phyloP scores from a whole-genome alignment of 306 rosid species.

The Malus asiatica region DNA sequence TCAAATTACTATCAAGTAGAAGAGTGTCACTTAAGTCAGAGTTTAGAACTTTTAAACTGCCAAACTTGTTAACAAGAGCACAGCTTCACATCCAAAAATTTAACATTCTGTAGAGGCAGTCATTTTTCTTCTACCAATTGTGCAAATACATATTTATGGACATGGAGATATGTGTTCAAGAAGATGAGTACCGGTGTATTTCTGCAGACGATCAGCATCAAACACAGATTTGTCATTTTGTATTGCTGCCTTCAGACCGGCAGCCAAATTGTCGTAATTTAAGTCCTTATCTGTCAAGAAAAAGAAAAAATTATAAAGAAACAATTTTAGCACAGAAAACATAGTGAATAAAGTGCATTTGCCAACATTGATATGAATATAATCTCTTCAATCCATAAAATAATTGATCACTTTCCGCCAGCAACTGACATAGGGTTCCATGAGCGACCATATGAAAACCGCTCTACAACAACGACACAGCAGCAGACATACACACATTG shows the following conservation, averaged over 20 bases:
- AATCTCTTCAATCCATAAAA: background rate
- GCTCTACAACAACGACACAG: background rate
- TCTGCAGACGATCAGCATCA: constrained; percentile 85
- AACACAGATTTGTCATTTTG: constrained; percentile 74
- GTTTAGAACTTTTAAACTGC: background rate
- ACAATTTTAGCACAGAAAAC: background rate
- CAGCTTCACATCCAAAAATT: background rate
- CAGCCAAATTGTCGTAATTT: constrained; percentile 74
- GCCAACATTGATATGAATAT: background rate
- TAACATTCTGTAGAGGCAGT: background rate
- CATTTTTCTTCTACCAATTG: background rate
- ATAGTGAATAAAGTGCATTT: background rate
- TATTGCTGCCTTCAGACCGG: constrained; percentile 70
- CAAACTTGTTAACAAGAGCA: background rate
- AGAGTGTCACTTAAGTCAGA: background rate
- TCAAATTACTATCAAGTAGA: constrained; percentile 6
- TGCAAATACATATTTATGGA: background rate
- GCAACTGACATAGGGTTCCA: no score
- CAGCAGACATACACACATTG: background rate
- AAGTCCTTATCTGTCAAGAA: constrained; percentile 61
- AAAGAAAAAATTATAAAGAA: background rate
- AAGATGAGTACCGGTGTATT: constrained; percentile 55
- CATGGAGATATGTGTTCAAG: constrained; percentile 9
- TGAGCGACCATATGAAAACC: background rate
- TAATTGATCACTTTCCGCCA: no score